phyloP scores from a whole-genome alignment of 169 alveolate species.

The Perkinsus marinus region DNA sequence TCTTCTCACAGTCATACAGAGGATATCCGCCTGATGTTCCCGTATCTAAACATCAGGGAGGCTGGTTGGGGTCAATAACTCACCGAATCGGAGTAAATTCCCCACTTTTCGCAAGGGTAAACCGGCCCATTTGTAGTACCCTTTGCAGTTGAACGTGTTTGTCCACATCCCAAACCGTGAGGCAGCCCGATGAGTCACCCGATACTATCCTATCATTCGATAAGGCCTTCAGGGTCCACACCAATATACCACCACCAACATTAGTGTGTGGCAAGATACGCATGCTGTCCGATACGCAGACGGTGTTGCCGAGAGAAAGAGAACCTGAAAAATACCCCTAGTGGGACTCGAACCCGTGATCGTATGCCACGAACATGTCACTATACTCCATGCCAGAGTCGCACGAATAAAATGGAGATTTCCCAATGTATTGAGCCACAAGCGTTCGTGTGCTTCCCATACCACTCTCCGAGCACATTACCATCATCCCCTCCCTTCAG shows the following conservation, averaged over 20 bases:
- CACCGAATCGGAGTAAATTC: not conserved
- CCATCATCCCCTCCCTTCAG: not conserved
- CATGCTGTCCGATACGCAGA: not conserved
- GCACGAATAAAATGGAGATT: no score
- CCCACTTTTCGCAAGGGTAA: not conserved
- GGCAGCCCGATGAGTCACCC: not conserved
- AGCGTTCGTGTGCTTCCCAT: no score
- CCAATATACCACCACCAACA: not conserved
- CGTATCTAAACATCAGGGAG: not conserved
- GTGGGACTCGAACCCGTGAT: not conserved
- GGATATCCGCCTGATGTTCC: not conserved
- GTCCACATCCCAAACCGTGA: not conserved
- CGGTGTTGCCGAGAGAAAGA: not conserved
- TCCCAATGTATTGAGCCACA: no score
- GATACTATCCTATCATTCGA: not conserved
- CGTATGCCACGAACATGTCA: no score
- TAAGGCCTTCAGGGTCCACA: not conserved
- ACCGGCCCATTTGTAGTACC: not conserved
- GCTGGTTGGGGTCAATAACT: no score
- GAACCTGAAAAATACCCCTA: not conserved
- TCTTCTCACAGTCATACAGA: not conserved
- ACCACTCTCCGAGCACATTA: not conserved
- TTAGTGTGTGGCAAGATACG: not conserved
- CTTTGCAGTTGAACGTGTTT: not conserved
- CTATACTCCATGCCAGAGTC: no score